Base-by-base conservation (phyloP, 768 basidiomycete species). In the Amanita brunnescens region DNA sequence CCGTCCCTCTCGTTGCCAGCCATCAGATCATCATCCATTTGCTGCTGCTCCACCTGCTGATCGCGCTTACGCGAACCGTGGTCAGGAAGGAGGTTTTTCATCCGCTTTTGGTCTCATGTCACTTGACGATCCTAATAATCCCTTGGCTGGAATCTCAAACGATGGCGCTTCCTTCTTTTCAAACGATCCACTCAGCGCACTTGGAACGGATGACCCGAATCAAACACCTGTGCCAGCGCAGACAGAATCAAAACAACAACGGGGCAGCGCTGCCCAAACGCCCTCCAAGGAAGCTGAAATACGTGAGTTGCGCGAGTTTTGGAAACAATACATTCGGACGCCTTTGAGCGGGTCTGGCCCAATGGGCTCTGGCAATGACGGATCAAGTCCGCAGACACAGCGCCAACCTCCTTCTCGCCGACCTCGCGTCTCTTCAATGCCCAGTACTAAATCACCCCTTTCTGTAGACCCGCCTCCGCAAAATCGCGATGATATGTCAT, bases 101-200 rank as follows among this genome's bases (percentile, higher is more conserved):
- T 76, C 74, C 20, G 83, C 81, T 1, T 89, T 91, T 61, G 87
- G 85, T 6, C 72, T 84, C 47, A 78, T 91, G 81, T 80, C 79
- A 16, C 72, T 91, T 46, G 87, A 88, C 51, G 87, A 90, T 59
- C 78, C 81, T 1, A 76, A 76, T 49, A 76, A 76, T 49, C 80
- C 83, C 6, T 70, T 88, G 33, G 80, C 84, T 0, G 77, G 82
- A 2, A 69, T 87, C 43, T 64, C 79, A 1, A 64, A 62, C 3
- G 82, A 83, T 52, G 77, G 73, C 5, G 71, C 76, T 12, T 80
- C 84, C 0, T 87, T 87, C 71, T 88, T 87, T 62, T 62, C 69
- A 6, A 61, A 59, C 18, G 42, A 58, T 16, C 54, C 54, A 6
- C 58, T 61, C 47, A 52, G 37, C 53, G 23, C 60, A 51, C 2